phyloP scores from a whole-genome alignment of 345 rosid species.

The Rhizophora mangle region DNA sequence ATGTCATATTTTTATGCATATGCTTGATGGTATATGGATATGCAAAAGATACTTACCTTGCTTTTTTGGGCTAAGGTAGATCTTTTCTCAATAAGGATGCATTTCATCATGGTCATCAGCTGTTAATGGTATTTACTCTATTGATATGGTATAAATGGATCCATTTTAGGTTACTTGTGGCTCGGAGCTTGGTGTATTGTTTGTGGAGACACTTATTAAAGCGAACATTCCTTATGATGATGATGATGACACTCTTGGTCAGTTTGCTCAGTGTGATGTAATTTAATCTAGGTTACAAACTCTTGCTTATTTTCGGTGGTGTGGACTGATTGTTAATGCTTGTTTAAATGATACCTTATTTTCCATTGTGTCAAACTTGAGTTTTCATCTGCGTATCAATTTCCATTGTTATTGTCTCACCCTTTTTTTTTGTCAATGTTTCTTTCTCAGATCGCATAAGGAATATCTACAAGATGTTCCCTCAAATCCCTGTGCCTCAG shows the following conservation, averaged over 20 bases:
- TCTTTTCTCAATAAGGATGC: too few species aligned
- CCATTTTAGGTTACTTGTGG: constrained; percentile 79
- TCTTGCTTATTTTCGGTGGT: too few species aligned
- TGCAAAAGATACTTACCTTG: too few species aligned
- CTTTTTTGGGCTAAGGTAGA: too few species aligned
- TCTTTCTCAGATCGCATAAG: constrained; percentile 65
- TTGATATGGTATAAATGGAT: constrained; percentile 1
- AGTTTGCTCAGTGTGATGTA: constrained; percentile 29
- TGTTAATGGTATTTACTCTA: neutral
- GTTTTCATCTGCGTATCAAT: neutral
- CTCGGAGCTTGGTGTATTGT: constrained; percentile 74
- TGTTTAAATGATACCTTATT: neutral
- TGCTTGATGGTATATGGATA: too few species aligned
- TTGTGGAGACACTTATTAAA: constrained; percentile 72
- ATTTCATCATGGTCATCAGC: neutral
- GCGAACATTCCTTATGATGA: constrained; percentile 64
- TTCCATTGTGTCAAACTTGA: neutral
- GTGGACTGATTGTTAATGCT: neutral
- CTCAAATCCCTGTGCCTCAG: constrained; percentile 70
- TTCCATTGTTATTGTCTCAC: neutral
- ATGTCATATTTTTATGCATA: too few species aligned
- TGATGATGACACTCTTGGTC: constrained; percentile 67
- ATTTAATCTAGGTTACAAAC: too few species aligned
- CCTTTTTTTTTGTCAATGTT: constrained; percentile 24
- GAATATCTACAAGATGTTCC: constrained; percentile 73